Evolutionary conservation across 805 yeast genomes (phyloP), one percentile per base, ranked within the genome.

Genomic region (Clavispora fructus): DNA sequence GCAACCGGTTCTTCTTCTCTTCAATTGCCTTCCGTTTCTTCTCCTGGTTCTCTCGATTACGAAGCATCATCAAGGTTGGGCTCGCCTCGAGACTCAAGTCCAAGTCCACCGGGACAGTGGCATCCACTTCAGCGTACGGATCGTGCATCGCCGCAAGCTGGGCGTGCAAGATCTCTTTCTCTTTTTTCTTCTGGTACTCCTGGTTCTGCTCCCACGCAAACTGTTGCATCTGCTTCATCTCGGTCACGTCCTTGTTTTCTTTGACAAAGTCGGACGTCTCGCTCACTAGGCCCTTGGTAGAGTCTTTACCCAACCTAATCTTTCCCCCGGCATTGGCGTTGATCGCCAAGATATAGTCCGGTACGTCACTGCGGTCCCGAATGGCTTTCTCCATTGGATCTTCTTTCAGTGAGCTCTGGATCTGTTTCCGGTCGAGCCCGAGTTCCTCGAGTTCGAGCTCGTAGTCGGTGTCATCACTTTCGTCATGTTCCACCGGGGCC

Each of bases 351-450:
- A 69, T 88, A 80, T 51, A 79, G 63, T n/a, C 51, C 1, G 96
- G 95, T 35, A 80, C 80, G 58, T 89, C 96, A 50, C 82, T 85
- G 44, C 91, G 61, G 29, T 85, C 79, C 41, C 96, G 65, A 0
- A 85, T 74, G 8, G 77, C 43, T 67, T 69, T 59, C 61, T 75
- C 68, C 59, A 64, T 50, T 41, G 66, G 62, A 53, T 65, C 67
- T 53, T 69, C 69, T 40, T 60, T 51, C 23, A 51, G 46, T 39
- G 57, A 57, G 14, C 47, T 51, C 25, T 49, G 51, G 6, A 71
- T 44, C 39, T 66, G 69, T 9, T 54, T 49, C 23, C 56, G 45
- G 2, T 45, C 40, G n/a, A 72, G 53, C 8, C 64, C 67, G 30
- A 72, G 53, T 46, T 72, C 77, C 31, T 58, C 52, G 14, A 68